A percentile compares a stretch with the other conserved stretches of the same genome.
These are phyloP conservation scores for Prunus mongolica DNA, from an alignment of 306 rosid genomes.

Conservation along the genomic window DNA sequence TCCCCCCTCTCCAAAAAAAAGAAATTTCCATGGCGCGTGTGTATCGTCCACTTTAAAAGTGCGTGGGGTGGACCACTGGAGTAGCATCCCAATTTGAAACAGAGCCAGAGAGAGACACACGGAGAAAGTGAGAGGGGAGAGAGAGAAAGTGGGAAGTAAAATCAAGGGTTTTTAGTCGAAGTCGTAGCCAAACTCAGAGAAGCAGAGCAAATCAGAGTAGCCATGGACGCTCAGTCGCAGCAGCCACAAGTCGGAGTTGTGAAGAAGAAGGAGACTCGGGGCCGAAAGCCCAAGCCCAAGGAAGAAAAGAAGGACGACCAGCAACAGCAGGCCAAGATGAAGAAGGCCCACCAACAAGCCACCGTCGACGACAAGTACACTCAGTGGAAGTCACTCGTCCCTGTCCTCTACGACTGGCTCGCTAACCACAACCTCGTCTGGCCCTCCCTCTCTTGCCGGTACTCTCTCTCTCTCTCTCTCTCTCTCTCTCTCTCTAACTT, in stretches of 20 bases:
- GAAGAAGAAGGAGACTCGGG: conserved; percentile 88
- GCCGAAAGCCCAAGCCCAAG: conserved; percentile 82
- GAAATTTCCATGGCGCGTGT: neutral
- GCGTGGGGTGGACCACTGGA: neutral
- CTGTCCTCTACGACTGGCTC: conserved; percentile 93
- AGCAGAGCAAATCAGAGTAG: neutral
- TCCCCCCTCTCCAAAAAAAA: neutral
- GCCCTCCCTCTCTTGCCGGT: conserved; percentile 99
- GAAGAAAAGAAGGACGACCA: conserved; percentile 69
- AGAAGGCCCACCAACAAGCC: conserved; percentile 52
- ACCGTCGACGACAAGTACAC: conserved; percentile 75
- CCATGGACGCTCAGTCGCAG: conserved; percentile 59
- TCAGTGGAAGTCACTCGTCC: conserved; percentile 87
- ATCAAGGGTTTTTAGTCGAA: neutral
- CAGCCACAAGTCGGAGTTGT: conserved; percentile 27
- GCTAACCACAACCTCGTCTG: conserved; percentile 92
- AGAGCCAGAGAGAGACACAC: neutral
- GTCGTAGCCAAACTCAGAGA: neutral
- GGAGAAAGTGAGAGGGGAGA: neutral
- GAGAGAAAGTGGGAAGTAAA: neutral
- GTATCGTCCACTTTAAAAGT: neutral
- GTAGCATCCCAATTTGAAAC: neutral
- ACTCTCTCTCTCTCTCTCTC: neutral
- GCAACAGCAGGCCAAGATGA: conserved; percentile 24
- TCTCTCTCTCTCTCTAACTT: neutral